Evolutionary conservation across 139 green algal genomes (phyloP), one percentile per base, ranked within the genome.

Genomic region (Picochlorum sp.): DNA sequence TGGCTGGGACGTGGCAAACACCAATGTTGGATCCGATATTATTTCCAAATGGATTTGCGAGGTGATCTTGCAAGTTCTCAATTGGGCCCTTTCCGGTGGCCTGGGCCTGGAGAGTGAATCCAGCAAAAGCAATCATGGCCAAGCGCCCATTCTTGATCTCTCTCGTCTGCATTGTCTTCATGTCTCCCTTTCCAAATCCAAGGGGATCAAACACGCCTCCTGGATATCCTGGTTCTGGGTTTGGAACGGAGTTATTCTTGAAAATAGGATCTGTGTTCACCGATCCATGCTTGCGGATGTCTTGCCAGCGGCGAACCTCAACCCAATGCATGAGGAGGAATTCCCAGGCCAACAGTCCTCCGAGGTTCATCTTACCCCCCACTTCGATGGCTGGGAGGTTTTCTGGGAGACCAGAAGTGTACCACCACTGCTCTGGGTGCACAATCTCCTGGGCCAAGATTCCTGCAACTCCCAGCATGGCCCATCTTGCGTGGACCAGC

Each of bases 401-500:
- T 24, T 76, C 70, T 23, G 70, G 70, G 54, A 76, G 57, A 26
- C 70, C 62, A 3, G 70, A 66, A 8, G 63, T 64, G 63, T 76
- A 76, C 70, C 70, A 76, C 52, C 51, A 76, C 44, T 67, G 54
- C 23, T 57, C 63, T 37, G 70, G 70, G 56, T 65, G 49, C 15
- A 70, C 9, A 34, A 76, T 61, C 62, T 70, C 62, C 71, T 90
- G 88, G 15, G 68, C 79, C 18, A 96, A 72, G 69, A 96, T 88
- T 50, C 90, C 90, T 6, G 88, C 88, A 30, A 90, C 85, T 28
- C 74, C 90, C 8, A 92, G 73, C 90, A 96, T 96, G 30, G 90
- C 90, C 87, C 87, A 97, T 63, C 90, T 84, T 31, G 59, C 59
- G 75, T 96, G 89, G 70, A 90, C 78, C 23, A 77, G 74, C 74